Base-by-base conservation (phyloP, 2,329 filamentous ascomycete genomes). In the Aureobasidium sp. region DNA sequence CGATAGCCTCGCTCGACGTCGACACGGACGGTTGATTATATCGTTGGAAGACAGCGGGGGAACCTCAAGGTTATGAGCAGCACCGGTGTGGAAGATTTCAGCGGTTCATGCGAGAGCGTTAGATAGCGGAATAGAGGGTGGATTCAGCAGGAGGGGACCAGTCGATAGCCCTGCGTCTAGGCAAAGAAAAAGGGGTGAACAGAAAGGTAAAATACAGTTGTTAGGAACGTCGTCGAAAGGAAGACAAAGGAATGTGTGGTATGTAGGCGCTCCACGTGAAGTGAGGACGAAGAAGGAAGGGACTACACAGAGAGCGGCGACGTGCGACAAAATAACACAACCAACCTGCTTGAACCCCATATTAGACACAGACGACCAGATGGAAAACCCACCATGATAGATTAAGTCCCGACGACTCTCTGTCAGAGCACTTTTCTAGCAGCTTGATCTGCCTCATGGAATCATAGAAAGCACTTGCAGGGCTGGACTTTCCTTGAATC, bases 31-130 rank as follows among this genome's bases (percentile, higher is more conserved):
- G 25, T 44, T 27, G 6, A 3, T 22, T 31, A 41, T 41, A 34
- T 27, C 34, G 31, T 49, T 31, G 12, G 20, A 37, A 44, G 44
- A 39, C n/a, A 41, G 44, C 20, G 31, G 44, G 45, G 56, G 29
- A 12, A 20, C 44, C 56, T 59, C 56, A 22, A 41, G 44, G 44
- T 59, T 59, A 59, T 48, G 44, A 49, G 56, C 44, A 59, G 22
- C 39, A 49, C 44, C 56, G 44, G 56, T 48, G 15, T 15, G 56
- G 22, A 48, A 45, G 44, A n/a, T 39, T 59, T 59, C 41, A 36
- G 39, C 44, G 44, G 42, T 48, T 59, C 56, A 59, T 59, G 56
- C 44, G 44, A 20, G 44, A 49, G 12, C 56, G 56, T 59, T 59
- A 34, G 20, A 48, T 7, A 31, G 29, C 25, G 44, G 56, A 15